Base-by-base conservation (phyloP, 106 monocot species). In the Chionographis japonica region DNA sequence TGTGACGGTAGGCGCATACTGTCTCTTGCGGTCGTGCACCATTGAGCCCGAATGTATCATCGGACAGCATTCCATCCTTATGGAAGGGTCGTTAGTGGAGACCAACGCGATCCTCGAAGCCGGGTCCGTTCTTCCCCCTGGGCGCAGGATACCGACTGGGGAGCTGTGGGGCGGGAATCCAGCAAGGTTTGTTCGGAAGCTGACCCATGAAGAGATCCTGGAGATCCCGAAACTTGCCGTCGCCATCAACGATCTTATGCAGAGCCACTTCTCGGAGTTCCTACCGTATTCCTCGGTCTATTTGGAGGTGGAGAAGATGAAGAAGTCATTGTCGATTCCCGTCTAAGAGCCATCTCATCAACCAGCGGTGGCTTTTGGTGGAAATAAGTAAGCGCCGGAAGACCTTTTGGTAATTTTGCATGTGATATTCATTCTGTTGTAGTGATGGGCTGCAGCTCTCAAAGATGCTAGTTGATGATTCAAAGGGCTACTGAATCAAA, bases 161-260 rank as follows among this genome's bases (percentile, higher is more conserved):
- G 91, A 95, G 43, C 89, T 95, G 20, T 95, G 95, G 95, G 91
- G 86, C 14, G 95, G 95, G 15, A 95, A 86, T 74, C 95, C 95
- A 16, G 95, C 95, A 27, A 78, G 86, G 53, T 95, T 89, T 51
- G 84, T 86, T 46, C 70, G 89, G 41, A 84, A 84, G 69, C 81
- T 95, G 15, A 89, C 91, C 40, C 56, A 92, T 55, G 95, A 92
- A 54, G 95, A 95, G 67, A 95, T 82, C 18, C 8, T 86, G 41
- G 95, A 95, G 74, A 95, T 95, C 37, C 95, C 92, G 4, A 86
- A 89, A 78, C 72, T 95, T 8, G 89, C 95, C 10, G 64, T 78
- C 10, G 92, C 86, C 58, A 80, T 95, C 41, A 95, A 95, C 55
- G 89, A 92, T 85, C 76, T 95, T 11, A 89, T 95, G 92, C 95